phyloP scores from a whole-genome alignment of 495 filamentous ascomycete genomes.

The Ramalina peruviana region DNA sequence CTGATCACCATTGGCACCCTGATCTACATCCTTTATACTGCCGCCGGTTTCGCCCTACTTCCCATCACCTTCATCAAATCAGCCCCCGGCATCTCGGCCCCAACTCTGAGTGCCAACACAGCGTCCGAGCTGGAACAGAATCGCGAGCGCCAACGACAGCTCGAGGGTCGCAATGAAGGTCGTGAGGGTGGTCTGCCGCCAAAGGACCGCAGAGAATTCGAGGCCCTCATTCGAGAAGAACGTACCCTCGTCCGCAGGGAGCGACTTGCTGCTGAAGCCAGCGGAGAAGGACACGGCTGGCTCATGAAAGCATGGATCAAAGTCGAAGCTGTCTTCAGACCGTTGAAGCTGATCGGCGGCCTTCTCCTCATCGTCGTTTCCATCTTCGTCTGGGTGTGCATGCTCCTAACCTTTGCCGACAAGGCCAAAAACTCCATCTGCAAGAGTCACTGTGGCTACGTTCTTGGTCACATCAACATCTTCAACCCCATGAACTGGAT shows the following conservation, averaged over 20 bases:
- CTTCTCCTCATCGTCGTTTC: conserved; percentile 58
- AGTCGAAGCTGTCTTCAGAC: conserved; percentile 60
- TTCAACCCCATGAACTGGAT: conserved; percentile 93
- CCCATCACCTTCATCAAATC: conserved; percentile 85
- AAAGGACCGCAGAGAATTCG: conserved; percentile 80
- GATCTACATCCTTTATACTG: conserved; percentile 79
- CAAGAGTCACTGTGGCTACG: conserved; percentile 81
- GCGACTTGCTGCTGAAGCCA: conserved; percentile 67
- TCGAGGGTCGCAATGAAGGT: conserved; percentile 75
- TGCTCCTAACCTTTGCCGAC: conserved; percentile 92
- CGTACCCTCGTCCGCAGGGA: conserved; percentile 81
- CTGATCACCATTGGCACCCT: conserved; percentile 73
- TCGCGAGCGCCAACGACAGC: conserved; percentile 76
- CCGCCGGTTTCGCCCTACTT: conserved; percentile 73
- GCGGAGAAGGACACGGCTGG: conserved; percentile 55
- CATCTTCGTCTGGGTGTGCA: conserved; percentile 68
- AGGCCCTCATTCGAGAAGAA: conserved; percentile 76
- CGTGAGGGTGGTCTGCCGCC: conserved; percentile 57
- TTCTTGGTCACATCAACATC: conserved; percentile 78
- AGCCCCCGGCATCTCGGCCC: conserved; percentile 65
- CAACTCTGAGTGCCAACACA: conserved; percentile 59
- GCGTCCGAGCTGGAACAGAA: conserved; percentile 69
- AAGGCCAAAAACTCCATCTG: conserved; percentile 91
- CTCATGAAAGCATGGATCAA: conserved; percentile 63
- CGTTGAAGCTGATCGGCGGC: conserved; percentile 75